Evolutionary conservation across 1,139 yeast genomes (phyloP), one percentile per base, ranked within the genome.

Genomic region (Kurtzmaniella quercitrusa): DNA sequence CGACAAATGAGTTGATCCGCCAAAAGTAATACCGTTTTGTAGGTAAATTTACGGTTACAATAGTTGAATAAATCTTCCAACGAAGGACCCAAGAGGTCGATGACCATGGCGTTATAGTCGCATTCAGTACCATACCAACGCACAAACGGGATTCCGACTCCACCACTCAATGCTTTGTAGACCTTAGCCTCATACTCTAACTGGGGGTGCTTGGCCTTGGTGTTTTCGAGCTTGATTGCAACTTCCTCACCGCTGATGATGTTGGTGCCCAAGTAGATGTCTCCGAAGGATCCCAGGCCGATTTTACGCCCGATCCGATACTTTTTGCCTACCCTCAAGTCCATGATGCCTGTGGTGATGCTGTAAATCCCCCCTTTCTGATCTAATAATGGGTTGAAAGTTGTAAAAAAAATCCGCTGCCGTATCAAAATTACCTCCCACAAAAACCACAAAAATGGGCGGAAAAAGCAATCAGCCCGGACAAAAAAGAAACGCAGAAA

Each of bases 71-170:
- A 74, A 62, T 93, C 98, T 63, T 93, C 98, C 52, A 93, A 74
- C 1, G 96, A 86, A 3, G 98, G 98, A 7, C 98, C 98, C 57
- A 93, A 75, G 46, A 93, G 77, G 63, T 93, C 98, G 57, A 93
- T 90, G 42, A 93, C 98, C 90, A 93, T 85, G 38, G 97, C 97
- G 63, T 93, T 89, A 62, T 89, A 91, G 62, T 91, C 97, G 55
- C 96, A 88, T 63, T 93, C 98, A 1, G 95, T 86, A 34, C 98
- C 98, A 63, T 82, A 93, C 96, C 97, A 93, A 63, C 98, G 81
- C 37, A 91, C 91, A 66, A 90, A 91, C 3, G 98, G 98, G 47
- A 93, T 91, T 37, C 98, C 98, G 33, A 93, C 95, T 34, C 98
- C 98, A 27, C 98, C 98, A 51, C 95, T 86, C 46, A 93, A 72